A percentile compares a stretch with the other conserved stretches of the same genome.
Conservation (phyloP, 1,139 yeast genomes). For the Ogataea hybrid region DNA sequence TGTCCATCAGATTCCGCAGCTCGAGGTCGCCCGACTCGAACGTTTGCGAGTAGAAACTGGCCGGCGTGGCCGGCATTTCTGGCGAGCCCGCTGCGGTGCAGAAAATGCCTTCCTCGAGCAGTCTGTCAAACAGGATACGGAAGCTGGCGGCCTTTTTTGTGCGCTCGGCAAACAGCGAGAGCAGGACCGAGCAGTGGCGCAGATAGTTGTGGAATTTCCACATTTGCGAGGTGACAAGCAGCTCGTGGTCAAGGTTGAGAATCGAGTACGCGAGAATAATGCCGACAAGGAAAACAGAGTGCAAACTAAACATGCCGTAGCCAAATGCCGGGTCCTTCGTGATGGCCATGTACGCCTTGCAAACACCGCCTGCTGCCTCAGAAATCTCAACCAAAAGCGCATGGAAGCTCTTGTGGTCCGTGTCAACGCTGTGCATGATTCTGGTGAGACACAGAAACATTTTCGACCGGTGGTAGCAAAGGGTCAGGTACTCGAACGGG, state of each 20-base stretch:
- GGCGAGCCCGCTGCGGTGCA: too few relatives aligned
- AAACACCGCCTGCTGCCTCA: slow-evolving; percentile 28
- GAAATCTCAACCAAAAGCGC: slow-evolving; percentile 15
- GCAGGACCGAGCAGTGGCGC: slow-evolving; percentile 24
- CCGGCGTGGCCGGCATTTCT: too few relatives aligned
- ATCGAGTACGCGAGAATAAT: slow-evolving; percentile 28
- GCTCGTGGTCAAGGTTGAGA: slow-evolving; percentile 20
- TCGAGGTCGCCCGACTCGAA: too few relatives aligned
- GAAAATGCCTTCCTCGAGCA: too few relatives aligned
- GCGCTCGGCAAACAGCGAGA: slow-evolving; percentile 28
- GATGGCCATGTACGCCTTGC: slow-evolving; percentile 24
- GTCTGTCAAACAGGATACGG: slow-evolving; percentile 25
- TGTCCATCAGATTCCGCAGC: too few relatives aligned
- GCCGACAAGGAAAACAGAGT: slow-evolving; percentile 29
- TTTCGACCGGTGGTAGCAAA: slow-evolving; percentile 17
- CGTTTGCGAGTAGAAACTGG: too few relatives aligned
- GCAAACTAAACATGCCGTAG: slow-evolving; percentile 27
- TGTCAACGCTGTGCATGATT: slow-evolving; percentile 8
- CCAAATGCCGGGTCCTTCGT: slow-evolving; percentile 26
- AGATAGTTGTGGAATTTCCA: slow-evolving; percentile 15
- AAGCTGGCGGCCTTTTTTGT: slow-evolving; percentile 28
- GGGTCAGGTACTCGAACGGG: slow-evolving; percentile 14
- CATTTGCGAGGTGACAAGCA: slow-evolving; percentile 5
- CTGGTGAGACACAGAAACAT: slow-evolving; percentile 12
- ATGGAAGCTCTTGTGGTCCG: slow-evolving; percentile 3